These are phyloP conservation scores for Melampsora abietis-canadensis DNA, from an alignment of 1,284 basidiomycete species.

Conservation along the genomic window DNA sequence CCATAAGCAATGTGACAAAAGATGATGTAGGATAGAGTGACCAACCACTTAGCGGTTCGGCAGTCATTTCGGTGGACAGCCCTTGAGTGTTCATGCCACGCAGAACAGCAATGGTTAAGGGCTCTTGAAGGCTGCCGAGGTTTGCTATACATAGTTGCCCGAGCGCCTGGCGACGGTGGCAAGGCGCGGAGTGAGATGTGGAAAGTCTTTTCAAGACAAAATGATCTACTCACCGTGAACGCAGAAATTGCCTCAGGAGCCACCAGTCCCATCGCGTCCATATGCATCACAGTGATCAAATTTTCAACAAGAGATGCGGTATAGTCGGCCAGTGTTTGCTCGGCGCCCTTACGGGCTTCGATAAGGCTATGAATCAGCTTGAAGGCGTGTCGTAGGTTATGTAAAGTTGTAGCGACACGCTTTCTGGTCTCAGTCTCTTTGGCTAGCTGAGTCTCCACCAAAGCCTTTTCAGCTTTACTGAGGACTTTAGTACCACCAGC, in stretches of 20 bases:
- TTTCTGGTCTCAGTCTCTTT: constrained; percentile 70
- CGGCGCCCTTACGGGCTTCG: constrained; percentile 58
- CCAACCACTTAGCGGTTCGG: constrained; percentile 59
- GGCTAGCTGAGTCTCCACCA: constrained; percentile 72
- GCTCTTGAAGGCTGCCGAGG: constrained; percentile 31
- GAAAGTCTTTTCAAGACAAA: not conserved
- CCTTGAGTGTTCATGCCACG: constrained; percentile 65
- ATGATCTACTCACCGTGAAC: constrained; percentile 26
- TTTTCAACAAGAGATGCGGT: constrained; percentile 55
- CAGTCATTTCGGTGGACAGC: constrained; percentile 69
- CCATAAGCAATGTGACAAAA: not conserved
- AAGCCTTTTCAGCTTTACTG: constrained; percentile 76
- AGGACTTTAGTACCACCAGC: constrained; percentile 57
- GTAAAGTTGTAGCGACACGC: constrained; percentile 61
- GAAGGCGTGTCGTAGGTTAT: constrained; percentile 65
- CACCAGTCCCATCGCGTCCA: constrained; percentile 48
- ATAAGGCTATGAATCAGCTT: constrained; percentile 57
- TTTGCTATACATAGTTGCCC: constrained; percentile 48
- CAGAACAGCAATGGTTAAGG: constrained; percentile 64
- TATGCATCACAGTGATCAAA: constrained; percentile 23
- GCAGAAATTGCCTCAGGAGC: constrained; percentile 22
- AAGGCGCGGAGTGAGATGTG: constrained; percentile 36
- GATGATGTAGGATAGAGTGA: not conserved
- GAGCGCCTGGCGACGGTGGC: constrained; percentile 73
- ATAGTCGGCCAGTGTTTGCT: constrained; percentile 50